Evolutionary conservation across 2,329 filamentous ascomycete species (phyloP).

Genomic region (Diaporthe vexans): DNA sequence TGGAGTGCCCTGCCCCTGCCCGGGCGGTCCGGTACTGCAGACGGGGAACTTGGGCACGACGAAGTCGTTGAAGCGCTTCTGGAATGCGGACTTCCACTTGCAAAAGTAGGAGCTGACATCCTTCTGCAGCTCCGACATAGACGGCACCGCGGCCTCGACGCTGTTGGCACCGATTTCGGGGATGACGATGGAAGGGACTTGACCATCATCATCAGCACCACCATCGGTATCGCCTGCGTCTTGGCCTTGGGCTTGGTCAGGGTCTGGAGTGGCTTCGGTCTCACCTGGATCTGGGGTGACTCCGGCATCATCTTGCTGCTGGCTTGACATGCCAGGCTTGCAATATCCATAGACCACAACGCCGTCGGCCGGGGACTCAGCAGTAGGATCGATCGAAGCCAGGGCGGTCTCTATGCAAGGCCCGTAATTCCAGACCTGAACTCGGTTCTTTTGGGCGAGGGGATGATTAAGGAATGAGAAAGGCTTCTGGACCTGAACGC

Average conservation of each 20-base stretch:
- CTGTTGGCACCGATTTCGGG: slow-evolving; percentile 37
- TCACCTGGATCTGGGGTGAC: slow-evolving; percentile 33
- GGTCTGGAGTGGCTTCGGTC: slow-evolving; percentile 24
- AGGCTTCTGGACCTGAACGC: slow-evolving; percentile 58
- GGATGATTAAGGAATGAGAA: slow-evolving; percentile 61
- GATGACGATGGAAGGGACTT: slow-evolving; percentile 33
- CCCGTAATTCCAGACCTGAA: slow-evolving; percentile 40
- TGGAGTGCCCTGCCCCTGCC: slow-evolving; percentile 45
- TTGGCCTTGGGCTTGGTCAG: slow-evolving; percentile 18
- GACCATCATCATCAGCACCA: slow-evolving; percentile 33
- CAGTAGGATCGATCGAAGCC: slow-evolving; percentile 13
- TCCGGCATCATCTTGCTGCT: slow-evolving; percentile 27
- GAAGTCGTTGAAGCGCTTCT: slow-evolving; percentile 79
- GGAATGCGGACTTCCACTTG: slow-evolving; percentile 82
- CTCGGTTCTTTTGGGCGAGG: slow-evolving; percentile 36
- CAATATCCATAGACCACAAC: slow-evolving; percentile 17
- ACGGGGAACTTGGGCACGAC: slow-evolving; percentile 62
- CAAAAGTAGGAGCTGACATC: slow-evolving; percentile 80
- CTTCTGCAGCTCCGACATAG: slow-evolving; percentile 73
- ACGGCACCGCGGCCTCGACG: slow-evolving; percentile 49
- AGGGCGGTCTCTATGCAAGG: slow-evolving; percentile 30
- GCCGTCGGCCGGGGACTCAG: slow-evolving; percentile 8
- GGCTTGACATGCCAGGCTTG: slow-evolving; percentile 29
- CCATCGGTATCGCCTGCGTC: slow-evolving; percentile 10
- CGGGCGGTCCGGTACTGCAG: slow-evolving; percentile 43